Evolutionary conservation across 345 rosid genomes (phyloP).

Genomic region (Murraya paniculata): DNA sequence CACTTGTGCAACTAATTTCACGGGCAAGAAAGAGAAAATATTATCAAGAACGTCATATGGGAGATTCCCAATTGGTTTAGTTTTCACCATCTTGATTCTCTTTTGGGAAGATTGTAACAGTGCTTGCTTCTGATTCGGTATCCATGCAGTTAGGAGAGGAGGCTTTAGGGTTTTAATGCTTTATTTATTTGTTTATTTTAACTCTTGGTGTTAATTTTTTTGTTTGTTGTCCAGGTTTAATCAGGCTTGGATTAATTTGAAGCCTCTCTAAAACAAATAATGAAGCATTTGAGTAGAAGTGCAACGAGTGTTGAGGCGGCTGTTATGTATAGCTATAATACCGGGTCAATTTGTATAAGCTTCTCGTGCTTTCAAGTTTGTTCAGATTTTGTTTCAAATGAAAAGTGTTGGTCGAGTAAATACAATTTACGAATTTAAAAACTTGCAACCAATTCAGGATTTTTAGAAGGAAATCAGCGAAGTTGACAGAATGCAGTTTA

Average conservation of each 20-base stretch:
- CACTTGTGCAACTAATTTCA: neutral
- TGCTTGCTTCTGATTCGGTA: neutral
- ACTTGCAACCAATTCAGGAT: neutral
- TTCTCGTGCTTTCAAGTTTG: too few relatives aligned
- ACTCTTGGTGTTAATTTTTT: neutral
- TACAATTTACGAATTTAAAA: neutral
- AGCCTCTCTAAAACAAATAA: neutral
- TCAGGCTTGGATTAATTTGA: neutral
- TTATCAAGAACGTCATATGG: constrained; percentile 6
- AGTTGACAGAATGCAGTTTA: too few relatives aligned
- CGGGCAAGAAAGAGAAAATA: constrained; percentile 15
- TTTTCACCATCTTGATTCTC: neutral
- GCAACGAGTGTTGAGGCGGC: neutral
- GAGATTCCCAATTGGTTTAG: neutral
- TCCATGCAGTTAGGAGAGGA: neutral
- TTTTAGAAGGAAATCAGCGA: neutral
- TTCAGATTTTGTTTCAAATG: neutral
- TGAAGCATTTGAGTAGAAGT: neutral
- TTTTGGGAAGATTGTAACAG: neutral
- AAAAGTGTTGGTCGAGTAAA: neutral
- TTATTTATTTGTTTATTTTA: neutral
- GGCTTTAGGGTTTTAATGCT: neutral
- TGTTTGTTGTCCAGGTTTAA: neutral
- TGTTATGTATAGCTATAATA: too few relatives aligned
- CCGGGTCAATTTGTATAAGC: too few relatives aligned